A percentile compares a stretch with the other conserved stretches of the same genome.
Evolutionary conservation across 225 moss, liverwort and hornwort species (phyloP).

Genomic region (Asterella californica): DNA sequence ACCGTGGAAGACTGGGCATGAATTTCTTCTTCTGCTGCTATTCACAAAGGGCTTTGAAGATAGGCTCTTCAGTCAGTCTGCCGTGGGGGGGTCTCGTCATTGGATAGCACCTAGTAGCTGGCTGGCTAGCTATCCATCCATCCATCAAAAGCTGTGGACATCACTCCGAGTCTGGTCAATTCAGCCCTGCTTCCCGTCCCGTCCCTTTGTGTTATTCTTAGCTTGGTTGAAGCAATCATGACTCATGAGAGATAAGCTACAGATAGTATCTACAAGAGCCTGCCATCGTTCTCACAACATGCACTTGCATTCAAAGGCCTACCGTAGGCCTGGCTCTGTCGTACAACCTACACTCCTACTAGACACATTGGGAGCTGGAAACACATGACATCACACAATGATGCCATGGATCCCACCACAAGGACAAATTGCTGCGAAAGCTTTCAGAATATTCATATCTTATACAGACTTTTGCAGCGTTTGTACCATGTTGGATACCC

Average conservation of each 20-base stretch:
- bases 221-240: constrained; percentile 33
- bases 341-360: constrained; percentile 14
- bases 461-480: constrained; percentile 23
- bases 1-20: constrained; percentile 12
- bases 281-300: constrained; percentile 14
- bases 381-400: constrained; percentile 45
- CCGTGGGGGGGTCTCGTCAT: not conserved
- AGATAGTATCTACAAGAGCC: constrained; percentile 27
- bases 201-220: constrained; percentile 3
- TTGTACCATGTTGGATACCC: constrained; percentile 30
- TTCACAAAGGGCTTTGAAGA: not conserved
- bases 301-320: constrained; percentile 21
- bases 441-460: constrained; percentile 33
- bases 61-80: constrained; percentile 6
- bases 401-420: constrained; percentile 55
- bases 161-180: constrained; percentile 14
- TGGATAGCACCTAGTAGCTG: constrained; percentile 6
- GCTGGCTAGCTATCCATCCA: constrained; percentile 2
- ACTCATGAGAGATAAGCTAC: constrained; percentile 8
- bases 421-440: constrained; percentile 32
- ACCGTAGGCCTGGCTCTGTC: constrained; percentile 19
- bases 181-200: not conserved
- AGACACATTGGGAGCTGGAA: constrained; percentile 1
- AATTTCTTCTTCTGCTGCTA: not conserved
- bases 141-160: constrained; percentile 15